phyloP scores from a whole-genome alignment of 768 basidiomycete species.

The Termitomyces sp. region DNA sequence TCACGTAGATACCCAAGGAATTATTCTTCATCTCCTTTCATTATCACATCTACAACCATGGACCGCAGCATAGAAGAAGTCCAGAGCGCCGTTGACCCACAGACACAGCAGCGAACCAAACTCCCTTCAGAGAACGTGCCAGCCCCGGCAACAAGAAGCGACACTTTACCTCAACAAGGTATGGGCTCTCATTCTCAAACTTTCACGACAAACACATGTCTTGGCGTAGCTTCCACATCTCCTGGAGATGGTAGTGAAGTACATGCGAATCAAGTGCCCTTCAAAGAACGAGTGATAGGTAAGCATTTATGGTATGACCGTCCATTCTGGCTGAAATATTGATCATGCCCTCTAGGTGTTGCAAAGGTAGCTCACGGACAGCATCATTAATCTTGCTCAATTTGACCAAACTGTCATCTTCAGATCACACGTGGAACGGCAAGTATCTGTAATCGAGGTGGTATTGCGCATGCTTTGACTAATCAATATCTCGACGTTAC shows the following conservation, averaged over 20 bases:
- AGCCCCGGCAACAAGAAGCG: slow-evolving; percentile 23
- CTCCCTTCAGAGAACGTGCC: slow-evolving; percentile 23
- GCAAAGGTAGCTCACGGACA: slow-evolving; percentile 24
- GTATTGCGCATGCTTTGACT: neutral
- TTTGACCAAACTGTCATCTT: neutral
- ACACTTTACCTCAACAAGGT: slow-evolving; percentile 37
- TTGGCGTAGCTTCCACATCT: slow-evolving; percentile 26
- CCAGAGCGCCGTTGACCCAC: slow-evolving; percentile 1
- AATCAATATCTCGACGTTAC: neutral
- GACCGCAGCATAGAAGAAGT: neutral
- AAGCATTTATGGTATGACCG: slow-evolving; percentile 4
- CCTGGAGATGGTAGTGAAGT: slow-evolving; percentile 33
- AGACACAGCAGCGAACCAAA: slow-evolving; percentile 7
- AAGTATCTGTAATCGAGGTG: slow-evolving; percentile 12
- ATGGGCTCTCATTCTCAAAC: neutral
- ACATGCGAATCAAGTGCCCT: slow-evolving; percentile 35
- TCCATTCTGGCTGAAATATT: slow-evolving; percentile 20
- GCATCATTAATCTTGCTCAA: too few species aligned
- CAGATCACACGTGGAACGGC: slow-evolving; percentile 45
- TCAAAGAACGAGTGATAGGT: slow-evolving; percentile 62
- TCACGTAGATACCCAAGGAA: neutral
- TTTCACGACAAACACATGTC: neutral
- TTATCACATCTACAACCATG: neutral
- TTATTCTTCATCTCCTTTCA: neutral
- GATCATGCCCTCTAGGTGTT: slow-evolving; percentile 18